A percentile compares a stretch with the other conserved stretches of the same genome.
These are phyloP conservation scores for Penicillium longicatenatum DNA, from an alignment of 495 filamentous ascomycete genomes.

Conservation along the genomic window DNA sequence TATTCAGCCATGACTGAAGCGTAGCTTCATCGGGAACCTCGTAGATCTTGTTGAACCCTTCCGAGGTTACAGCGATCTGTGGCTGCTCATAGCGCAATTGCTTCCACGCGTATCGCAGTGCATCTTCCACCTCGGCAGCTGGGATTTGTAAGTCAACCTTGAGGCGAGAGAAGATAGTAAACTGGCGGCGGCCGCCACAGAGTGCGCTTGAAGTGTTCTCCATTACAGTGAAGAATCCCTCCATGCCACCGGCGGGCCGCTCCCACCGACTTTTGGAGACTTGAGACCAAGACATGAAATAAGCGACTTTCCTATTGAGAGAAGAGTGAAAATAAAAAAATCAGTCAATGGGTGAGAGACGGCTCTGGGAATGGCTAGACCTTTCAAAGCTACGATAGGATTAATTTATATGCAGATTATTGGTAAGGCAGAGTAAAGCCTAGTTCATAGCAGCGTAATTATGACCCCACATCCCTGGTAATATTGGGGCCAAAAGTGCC, in stretches of 20 bases:
- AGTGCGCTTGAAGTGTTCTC: not conserved
- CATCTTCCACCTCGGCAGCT: not conserved
- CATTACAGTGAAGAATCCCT: not conserved
- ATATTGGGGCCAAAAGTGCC: too few species aligned
- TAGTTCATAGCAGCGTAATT: too few species aligned
- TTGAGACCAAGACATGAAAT: conserved; percentile 9
- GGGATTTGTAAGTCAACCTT: not conserved
- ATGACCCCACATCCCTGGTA: too few species aligned
- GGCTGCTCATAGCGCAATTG: conserved; percentile 4
- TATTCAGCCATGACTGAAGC: not conserved
- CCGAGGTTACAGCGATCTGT: not conserved
- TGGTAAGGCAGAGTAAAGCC: too few species aligned
- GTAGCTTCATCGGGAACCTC: not conserved
- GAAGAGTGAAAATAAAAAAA: too few species aligned
- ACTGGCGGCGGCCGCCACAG: not conserved
- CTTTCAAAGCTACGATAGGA: too few species aligned
- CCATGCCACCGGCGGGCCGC: not conserved
- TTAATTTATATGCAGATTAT: too few species aligned
- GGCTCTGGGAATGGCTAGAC: too few species aligned
- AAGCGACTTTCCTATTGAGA: too few species aligned
- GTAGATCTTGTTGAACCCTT: not conserved
- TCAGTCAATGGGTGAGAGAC: too few species aligned
- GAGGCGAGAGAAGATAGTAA: not conserved
- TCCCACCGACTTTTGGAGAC: not conserved
- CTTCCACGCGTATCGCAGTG: conserved; percentile 2